Conservation (phyloP, 2,329 filamentous ascomycete species). For the Diaporthe vexans region DNA sequence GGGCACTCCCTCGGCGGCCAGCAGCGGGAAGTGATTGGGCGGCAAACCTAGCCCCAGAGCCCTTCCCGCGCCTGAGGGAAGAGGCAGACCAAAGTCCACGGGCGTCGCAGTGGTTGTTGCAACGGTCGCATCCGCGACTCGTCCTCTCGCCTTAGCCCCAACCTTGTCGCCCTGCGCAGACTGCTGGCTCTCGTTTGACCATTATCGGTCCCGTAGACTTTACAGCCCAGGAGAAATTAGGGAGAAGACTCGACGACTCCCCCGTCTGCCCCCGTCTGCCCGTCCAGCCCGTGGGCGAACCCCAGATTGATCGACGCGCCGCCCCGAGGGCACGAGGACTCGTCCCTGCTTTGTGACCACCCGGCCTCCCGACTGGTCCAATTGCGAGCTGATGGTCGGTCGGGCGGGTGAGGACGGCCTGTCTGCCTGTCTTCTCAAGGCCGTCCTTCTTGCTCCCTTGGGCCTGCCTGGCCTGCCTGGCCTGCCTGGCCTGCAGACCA, state of each 20-base stretch:
- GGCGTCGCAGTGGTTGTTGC: conserved; percentile 1
- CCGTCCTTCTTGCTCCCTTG: too few species aligned
- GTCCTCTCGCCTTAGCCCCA: conserved; percentile 32
- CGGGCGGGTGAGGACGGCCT: neutral
- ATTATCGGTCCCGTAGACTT: neutral
- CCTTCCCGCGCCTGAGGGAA: too few species aligned
- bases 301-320: conserved; percentile 34
- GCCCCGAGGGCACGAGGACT: neutral
- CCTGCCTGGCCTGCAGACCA: neutral
- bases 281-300: conserved; percentile 15
- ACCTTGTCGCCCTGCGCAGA: conserved; percentile 27
- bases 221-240: too few species aligned
- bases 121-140: conserved; percentile 29
- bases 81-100: neutral
- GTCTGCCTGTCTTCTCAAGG: neutral
- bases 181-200: conserved; percentile 19
- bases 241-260: too few species aligned
- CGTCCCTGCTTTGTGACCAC: neutral
- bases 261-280: too few species aligned
- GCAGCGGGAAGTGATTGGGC: conserved; percentile 9
- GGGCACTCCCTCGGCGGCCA: neutral
- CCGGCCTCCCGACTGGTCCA: conserved; percentile 32
- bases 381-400: conserved; percentile 28
- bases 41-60: neutral
- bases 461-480: neutral